Evolutionary conservation across 306 rosid genomes (phyloP), one percentile per base, ranked within the genome.

Genomic region (Vicia faba): DNA sequence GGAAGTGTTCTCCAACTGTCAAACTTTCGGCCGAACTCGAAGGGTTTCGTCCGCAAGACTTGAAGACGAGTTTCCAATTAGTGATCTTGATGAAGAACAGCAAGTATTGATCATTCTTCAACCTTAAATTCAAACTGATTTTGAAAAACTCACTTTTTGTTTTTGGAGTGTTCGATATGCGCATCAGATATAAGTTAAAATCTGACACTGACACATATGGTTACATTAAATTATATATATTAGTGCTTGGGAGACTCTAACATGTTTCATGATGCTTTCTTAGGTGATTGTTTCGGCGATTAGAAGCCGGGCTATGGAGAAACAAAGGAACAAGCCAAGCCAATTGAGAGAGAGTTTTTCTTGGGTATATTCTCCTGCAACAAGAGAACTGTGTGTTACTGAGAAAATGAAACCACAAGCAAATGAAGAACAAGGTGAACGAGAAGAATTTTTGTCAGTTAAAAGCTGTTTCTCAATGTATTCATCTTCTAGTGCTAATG

Each of bases 241-340:
- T 2, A 7, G 38, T 33, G 38, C 9, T 33, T 33, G 9, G 8
- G 7, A 33, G 9, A 33, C 38, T 33, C 38, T 33, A 33, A 33
- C 38, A 33, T 7, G 9, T 33, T 33, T 33, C 38, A 33, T 33
- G 38, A 11, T 69, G 43, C 25, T 59, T 66, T 49, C 19, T 49
- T 80, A 90, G 99, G 95, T 67, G 44, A 81, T 90, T 74, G 89
- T 88, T 26, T 88, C 89, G 6, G 87, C 70, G 2, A 88, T 93
- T 70, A 85, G 83, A 73, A 90, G 91, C 61, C 64, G 84, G 20
- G 89, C 89, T 1, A 72, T 82, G 79, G 89, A 93, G 40, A 90
- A 84, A 73, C 78, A 79, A 64, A 86, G 73, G 76, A 81, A 71
- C 70, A 90, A 76, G 71, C 72, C 77, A 2, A 76, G 70, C 63